These are phyloP conservation scores for Wakefieldia striispora DNA, from an alignment of 768 basidiomycete species.

Conservation along the genomic window DNA sequence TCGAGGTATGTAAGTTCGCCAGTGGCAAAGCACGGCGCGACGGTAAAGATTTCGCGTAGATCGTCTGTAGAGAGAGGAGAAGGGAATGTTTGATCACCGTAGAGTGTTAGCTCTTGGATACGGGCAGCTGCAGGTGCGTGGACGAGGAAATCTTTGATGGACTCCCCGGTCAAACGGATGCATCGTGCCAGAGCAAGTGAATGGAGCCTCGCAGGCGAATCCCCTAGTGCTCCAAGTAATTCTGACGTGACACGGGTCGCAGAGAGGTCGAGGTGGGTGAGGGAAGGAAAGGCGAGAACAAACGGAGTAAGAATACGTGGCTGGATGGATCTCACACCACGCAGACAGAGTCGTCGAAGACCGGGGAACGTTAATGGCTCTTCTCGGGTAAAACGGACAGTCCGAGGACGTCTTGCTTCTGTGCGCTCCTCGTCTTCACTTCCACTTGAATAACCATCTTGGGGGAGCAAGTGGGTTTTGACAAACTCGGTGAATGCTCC, in stretches of 20 bases:
- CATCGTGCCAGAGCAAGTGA: constrained; percentile 87
- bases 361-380: constrained; percentile 65
- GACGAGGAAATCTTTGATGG: constrained; percentile 72
- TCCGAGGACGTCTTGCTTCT: constrained; percentile 34
- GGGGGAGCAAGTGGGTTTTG: constrained; percentile 51
- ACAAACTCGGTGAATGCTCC: constrained; percentile 85
- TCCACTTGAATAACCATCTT: constrained; percentile 42
- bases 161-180: constrained; percentile 75
- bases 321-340: constrained; percentile 77
- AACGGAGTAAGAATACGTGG: constrained; percentile 68
- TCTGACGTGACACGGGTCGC: constrained; percentile 81
- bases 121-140: constrained; percentile 59
- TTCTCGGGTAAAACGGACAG: constrained; percentile 34
- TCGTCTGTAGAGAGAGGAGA: constrained; percentile 69
- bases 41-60: constrained; percentile 60
- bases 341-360: constrained; percentile 74
- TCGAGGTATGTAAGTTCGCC: constrained; percentile 85
- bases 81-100: constrained; percentile 82
- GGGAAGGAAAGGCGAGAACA: constrained; percentile 76
- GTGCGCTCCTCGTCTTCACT: constrained; percentile 39
- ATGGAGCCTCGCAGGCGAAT: constrained; percentile 67
- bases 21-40: constrained; percentile 76
- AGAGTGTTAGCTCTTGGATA: constrained; percentile 80
- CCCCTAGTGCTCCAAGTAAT: constrained; percentile 64
- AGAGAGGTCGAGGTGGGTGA: constrained; percentile 90